Evolutionary conservation across 2,329 filamentous ascomycete species (phyloP), one percentile per base, ranked within the genome.

Genomic region (Cercospora zeina): DNA sequence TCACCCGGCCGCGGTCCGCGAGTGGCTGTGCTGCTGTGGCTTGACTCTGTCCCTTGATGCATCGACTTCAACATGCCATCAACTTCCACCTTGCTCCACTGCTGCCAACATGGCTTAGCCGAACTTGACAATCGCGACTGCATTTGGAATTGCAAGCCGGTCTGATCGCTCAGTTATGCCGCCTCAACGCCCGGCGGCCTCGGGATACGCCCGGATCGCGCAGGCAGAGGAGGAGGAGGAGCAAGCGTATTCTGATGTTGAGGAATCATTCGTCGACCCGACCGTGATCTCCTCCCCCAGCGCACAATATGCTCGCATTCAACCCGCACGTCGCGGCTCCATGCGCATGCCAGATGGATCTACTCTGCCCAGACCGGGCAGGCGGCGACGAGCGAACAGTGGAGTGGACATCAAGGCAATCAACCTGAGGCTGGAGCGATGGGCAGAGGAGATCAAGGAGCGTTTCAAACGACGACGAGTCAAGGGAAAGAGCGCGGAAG

Each of bases 341-440:
- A 82, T 82, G 78, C 75, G 77, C 55, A 69, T 76, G 59, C 72
- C 75, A 6, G 59, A 65, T 50, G 73, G 70, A 21, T 63, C 63
- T 19, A 74, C 75, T 4, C 74, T 73, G 7, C 73, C 74, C 2
- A 74, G 73, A 24, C 59, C 71, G 16, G 60, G 71, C 27, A 78
- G 82, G 65, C 82, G 85, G 56, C 78, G 81, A 64, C 82, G 87
- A 67, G 89, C 90, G 73, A 95, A 93, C 71, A 91, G 91, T 19
- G 93, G 93, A 2, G 93, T 99, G 16, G 95, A 99, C 73, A 90
- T 99, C 74, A 97, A 97, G 76, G 95, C 95, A 63, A 97, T 99
- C 78, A 99, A 99, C 77, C 93, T 93, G 62, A 85, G 95, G 24
- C 81, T 99, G 27, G 95, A 99, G 78, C 85, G 90, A 74, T 99